A percentile compares a stretch with the other conserved stretches of the same genome.
These are phyloP conservation scores for Kuraishia molischiana DNA, from an alignment of 805 yeast genomes.

Conservation along the genomic window DNA sequence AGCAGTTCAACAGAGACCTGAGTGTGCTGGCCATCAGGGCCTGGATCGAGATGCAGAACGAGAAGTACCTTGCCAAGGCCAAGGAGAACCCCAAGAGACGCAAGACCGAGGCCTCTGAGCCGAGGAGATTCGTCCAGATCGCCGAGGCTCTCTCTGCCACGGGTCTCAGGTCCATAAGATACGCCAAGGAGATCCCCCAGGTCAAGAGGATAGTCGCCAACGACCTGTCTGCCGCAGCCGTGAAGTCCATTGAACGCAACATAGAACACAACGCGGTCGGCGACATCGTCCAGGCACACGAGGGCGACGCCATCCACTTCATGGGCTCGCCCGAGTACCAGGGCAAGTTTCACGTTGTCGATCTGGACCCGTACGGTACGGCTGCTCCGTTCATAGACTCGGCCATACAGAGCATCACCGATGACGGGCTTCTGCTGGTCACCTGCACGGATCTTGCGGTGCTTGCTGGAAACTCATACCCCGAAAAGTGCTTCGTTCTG, in stretches of 20 bases:
- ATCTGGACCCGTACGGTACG: slow-evolving; percentile 95
- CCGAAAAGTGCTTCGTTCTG: slow-evolving; percentile 90
- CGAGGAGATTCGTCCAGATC: slow-evolving; percentile 43
- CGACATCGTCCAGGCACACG: slow-evolving; percentile 50
- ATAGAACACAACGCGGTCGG: slow-evolving; percentile 54
- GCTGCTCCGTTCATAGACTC: slow-evolving; percentile 94
- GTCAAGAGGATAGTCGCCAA: slow-evolving; percentile 75
- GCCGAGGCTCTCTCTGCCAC: slow-evolving; percentile 93
- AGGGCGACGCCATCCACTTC: slow-evolving; percentile 84
- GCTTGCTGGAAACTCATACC: slow-evolving; percentile 91
- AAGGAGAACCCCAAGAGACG: slow-evolving; percentile 10
- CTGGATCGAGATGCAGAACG: slow-evolving; percentile 59
- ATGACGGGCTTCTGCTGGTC: slow-evolving; percentile 78
- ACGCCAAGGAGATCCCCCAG: slow-evolving; percentile 82
- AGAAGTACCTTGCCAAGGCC: slow-evolving; percentile 18
- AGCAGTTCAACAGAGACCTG: slow-evolving; percentile 91
- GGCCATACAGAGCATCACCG: slow-evolving; percentile 75
- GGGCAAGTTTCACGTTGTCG: slow-evolving; percentile 70
- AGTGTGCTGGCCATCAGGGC: slow-evolving; percentile 81
- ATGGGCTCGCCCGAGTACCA: slow-evolving; percentile 45
- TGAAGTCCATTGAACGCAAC: slow-evolving; percentile 65
- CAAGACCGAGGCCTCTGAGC: slow-evolving; percentile 3
- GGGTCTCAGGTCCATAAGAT: slow-evolving; percentile 88
- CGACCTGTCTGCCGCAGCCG: slow-evolving; percentile 83
- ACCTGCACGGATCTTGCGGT: slow-evolving; percentile 97